These are phyloP conservation scores for Cyclostephanos invisitatus DNA, from an alignment of 108 stramenopile genomes.

Conservation along the genomic window DNA sequence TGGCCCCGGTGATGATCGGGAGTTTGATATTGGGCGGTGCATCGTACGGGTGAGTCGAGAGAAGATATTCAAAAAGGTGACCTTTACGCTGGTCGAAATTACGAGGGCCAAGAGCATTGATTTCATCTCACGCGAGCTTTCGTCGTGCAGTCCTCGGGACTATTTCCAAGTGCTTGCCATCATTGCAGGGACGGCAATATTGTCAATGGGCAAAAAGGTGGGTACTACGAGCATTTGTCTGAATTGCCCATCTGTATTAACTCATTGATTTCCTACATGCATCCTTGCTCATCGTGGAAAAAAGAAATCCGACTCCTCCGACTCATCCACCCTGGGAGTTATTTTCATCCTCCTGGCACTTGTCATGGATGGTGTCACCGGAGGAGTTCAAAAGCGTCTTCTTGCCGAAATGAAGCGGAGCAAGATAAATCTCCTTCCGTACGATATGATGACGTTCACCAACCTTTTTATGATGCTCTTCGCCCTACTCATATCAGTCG, in stretches of 20 bases:
- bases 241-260: neutral
- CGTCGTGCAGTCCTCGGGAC: slow-evolving; percentile 45
- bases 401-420: slow-evolving; percentile 52
- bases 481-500: slow-evolving; percentile 51
- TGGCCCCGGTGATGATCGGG: slow-evolving; percentile 90
- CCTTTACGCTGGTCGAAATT: no score
- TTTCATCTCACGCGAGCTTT: neutral
- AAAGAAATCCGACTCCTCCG: slow-evolving; percentile 35
- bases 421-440: slow-evolving; percentile 60
- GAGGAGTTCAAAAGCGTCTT: slow-evolving; percentile 69
- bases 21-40: slow-evolving; percentile 65
- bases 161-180: slow-evolving; percentile 69
- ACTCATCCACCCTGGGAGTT: slow-evolving; percentile 54
- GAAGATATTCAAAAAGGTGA: no score
- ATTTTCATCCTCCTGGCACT: slow-evolving; percentile 64
- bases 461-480: slow-evolving; percentile 79
- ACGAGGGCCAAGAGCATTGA: neutral
- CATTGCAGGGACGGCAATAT: slow-evolving; percentile 69
- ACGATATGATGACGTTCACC: slow-evolving; percentile 89
- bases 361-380: slow-evolving; percentile 73
- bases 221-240: neutral
- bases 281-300: neutral
- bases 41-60: slow-evolving; percentile 37
- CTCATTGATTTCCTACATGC: neutral
- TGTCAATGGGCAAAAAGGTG: slow-evolving; percentile 69